Percentiles rank a stretch among this genome's conserved stretches.
phyloP scores from a whole-genome alignment of 2,329 filamentous ascomycete genomes.

The Calonectria naviculata region DNA sequence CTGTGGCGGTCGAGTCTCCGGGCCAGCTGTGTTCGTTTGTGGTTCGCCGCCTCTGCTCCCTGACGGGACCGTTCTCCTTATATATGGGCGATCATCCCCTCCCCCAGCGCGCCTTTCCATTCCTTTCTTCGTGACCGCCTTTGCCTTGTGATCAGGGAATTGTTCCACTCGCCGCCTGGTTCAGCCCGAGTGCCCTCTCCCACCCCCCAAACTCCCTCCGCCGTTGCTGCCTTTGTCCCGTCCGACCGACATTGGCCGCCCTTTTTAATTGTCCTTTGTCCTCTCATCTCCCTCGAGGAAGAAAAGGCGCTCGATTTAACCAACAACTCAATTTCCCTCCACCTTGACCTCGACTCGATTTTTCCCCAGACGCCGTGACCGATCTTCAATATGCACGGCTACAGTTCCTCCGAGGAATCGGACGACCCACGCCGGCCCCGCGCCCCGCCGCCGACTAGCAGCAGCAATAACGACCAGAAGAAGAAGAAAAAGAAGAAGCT shows the following conservation, averaged over 20 bases:
- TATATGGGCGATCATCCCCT: conserved; percentile 18
- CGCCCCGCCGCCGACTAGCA: conserved; percentile 46
- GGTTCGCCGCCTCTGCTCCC: neutral
- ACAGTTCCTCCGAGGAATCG: conserved; percentile 62
- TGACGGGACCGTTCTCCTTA: neutral
- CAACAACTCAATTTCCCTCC: no score
- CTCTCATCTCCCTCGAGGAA: neutral
- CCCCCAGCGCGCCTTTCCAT: conserved; percentile 3
- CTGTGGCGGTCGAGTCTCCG: conserved; percentile 15
- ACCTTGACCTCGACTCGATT: neutral
- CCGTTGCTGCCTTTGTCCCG: neutral
- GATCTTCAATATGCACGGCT: conserved; percentile 52
- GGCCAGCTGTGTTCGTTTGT: neutral
- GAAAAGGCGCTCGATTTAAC: neutral
- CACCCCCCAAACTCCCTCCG: neutral
- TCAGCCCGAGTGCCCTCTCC: neutral
- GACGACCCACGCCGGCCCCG: conserved; percentile 56
- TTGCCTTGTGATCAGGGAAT: neutral
- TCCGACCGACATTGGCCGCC: neutral
- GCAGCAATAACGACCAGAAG: conserved; percentile 53
- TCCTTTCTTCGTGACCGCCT: conserved; percentile 18
- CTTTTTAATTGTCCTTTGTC: neutral
- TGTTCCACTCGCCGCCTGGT: neutral
- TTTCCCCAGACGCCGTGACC: neutral
- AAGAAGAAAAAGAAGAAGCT: conserved; percentile 63